Conservation (phyloP, 2,329 filamentous ascomycete species). For the Alternaria alternata region DNA sequence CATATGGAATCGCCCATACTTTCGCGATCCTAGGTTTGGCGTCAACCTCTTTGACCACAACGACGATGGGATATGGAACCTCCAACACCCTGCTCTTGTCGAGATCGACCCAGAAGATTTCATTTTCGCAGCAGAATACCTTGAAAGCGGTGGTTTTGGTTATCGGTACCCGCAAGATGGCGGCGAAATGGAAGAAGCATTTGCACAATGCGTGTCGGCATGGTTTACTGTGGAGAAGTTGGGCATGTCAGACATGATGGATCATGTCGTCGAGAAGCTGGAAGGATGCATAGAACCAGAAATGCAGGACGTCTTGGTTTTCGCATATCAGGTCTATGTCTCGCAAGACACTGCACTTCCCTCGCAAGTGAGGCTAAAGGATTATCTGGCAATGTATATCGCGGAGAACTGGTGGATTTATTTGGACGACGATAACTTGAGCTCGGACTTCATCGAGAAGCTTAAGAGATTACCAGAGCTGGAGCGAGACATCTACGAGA, state of each 20-base stretch:
- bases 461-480: conserved; percentile 28
- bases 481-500: conserved; percentile 21
- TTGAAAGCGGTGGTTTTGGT: conserved; percentile 35
- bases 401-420: conserved; percentile 31
- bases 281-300: neutral
- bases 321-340: conserved; percentile 29
- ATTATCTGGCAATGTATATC: conserved; percentile 24
- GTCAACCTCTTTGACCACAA: conserved; percentile 19
- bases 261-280: conserved; percentile 36
- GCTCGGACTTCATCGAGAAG: conserved; percentile 11
- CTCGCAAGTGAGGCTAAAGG: conserved; percentile 19
- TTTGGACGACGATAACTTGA: conserved; percentile 17
- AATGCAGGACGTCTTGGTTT: conserved; percentile 18
- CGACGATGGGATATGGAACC: conserved; percentile 24
- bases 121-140: conserved; percentile 33
- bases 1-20: conserved; percentile 28
- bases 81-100: conserved; percentile 25
- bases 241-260: conserved; percentile 37
- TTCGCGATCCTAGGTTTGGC: conserved; percentile 16
- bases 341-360: neutral
- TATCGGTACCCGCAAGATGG: conserved; percentile 16
- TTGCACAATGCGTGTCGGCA: conserved; percentile 31
- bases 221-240: conserved; percentile 34
- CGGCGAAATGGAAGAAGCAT: conserved; percentile 15
- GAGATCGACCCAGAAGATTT: conserved; percentile 34